Base-by-base conservation (phyloP, 805 yeast species). In the Kregervanrija pseudodelftensis region DNA sequence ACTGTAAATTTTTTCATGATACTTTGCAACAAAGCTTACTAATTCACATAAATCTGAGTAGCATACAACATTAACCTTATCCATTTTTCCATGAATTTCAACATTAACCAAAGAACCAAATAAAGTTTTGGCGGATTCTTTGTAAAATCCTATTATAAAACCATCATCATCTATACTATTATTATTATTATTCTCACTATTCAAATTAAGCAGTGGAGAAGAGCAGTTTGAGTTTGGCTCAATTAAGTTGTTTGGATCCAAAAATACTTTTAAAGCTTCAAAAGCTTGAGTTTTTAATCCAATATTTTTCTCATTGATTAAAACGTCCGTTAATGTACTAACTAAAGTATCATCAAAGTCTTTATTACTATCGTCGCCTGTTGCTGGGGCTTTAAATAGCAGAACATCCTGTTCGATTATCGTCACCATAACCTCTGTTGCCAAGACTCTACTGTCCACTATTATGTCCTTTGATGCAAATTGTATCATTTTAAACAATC, bases 401-500 rank as follows among this genome's bases (percentile, higher is more conserved):
- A 79, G 62, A 9, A 85, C 81, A 56, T 89, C 96, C 53, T 85
- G 91, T 47, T 90, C 96, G 22, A 90, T 82, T 4, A 89, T 80
- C 1, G 88, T 70, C 8, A 85, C 84, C 12, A 90, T 74, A 8
- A 87, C 65, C 57, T 91, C 97, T 0, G 93, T 81, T 0, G 95
- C 95, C 16, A 85, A 58, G 2, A 81, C 78, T 45, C 91, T 69
- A 9, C 79, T 72, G 4, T 69, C 68, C 35, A 68, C 60, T 2
- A 64, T 63, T 1, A 65, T 59, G 52, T 78, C 82, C 22, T 69
- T 67, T 43, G 91, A 70, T 0, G 96, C 91, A 69, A 79, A 88
- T 35, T 75, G 73, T 17, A 91, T 68, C 64, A 86, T 76, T 46
- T 73, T 72, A 51, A 87, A 77, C 16, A 91, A 66, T 0, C 96